A percentile compares a stretch with the other conserved stretches of the same genome.
phyloP scores from a whole-genome alignment of 176 grass and related monocot species.

The Lolium rigidum region DNA sequence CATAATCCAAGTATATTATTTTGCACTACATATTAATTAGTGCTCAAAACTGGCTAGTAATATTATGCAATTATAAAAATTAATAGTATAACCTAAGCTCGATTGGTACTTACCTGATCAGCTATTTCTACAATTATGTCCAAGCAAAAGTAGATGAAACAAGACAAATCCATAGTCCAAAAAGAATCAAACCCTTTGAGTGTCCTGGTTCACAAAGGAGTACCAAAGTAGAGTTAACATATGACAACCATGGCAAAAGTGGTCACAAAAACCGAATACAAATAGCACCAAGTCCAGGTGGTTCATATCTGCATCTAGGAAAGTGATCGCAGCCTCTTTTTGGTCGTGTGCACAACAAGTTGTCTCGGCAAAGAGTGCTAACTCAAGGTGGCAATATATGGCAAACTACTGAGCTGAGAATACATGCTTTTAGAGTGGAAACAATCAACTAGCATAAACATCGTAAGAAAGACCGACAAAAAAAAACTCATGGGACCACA shows the following conservation, averaged over 20 bases:
- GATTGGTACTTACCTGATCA: neutral
- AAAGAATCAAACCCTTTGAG: slow-evolving; percentile 39
- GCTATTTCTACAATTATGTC: slow-evolving; percentile 1
- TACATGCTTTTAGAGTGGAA: slow-evolving; percentile 27
- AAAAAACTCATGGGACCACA: slow-evolving; percentile 16
- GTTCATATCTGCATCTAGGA: slow-evolving; percentile 38
- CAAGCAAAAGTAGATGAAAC: slow-evolving; percentile 29
- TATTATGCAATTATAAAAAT: neutral
- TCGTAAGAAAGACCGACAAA: neutral
- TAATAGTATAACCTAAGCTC: neutral
- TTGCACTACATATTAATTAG: neutral
- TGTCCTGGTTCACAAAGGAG: slow-evolving; percentile 40
- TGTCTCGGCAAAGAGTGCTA: slow-evolving; percentile 24
- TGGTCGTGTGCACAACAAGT: slow-evolving; percentile 29
- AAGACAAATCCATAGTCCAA: slow-evolving; percentile 38
- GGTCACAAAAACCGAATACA: slow-evolving; percentile 37
- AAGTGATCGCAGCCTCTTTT: slow-evolving; percentile 32
- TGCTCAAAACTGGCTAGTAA: neutral
- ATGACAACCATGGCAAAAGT: slow-evolving; percentile 32
- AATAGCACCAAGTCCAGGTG: slow-evolving; percentile 24
- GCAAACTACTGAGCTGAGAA: slow-evolving; percentile 27
- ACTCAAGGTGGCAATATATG: slow-evolving; percentile 15
- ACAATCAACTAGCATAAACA: slow-evolving; percentile 14
- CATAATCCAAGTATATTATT: slow-evolving; percentile 8
- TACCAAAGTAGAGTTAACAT: slow-evolving; percentile 37